Conservation (phyloP, 2,329 filamentous ascomycete species). For the Calonectria hawksworthii region DNA sequence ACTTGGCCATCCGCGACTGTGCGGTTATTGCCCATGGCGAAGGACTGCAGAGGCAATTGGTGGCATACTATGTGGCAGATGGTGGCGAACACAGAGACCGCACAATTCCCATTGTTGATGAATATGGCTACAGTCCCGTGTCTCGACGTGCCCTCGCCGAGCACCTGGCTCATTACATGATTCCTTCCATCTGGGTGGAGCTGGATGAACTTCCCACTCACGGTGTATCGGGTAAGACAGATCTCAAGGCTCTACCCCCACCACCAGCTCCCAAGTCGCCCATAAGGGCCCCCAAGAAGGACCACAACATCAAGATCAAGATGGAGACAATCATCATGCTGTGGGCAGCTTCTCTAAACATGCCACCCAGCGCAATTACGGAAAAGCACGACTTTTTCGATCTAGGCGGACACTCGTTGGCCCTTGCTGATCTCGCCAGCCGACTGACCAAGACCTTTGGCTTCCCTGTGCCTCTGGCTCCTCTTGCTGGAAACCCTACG, state of each 20-base stretch:
- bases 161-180: constrained; percentile 86
- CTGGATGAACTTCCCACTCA: constrained; percentile 80
- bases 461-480: constrained; percentile 78
- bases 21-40: constrained; percentile 82
- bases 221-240: constrained; percentile 83
- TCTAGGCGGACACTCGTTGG: constrained; percentile 82
- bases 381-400: constrained; percentile 85
- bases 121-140: constrained; percentile 78
- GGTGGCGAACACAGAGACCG: constrained; percentile 70
- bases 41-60: constrained; percentile 80
- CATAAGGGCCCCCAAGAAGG: constrained; percentile 55
- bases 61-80: constrained; percentile 83
- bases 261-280: constrained; percentile 68
- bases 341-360: constrained; percentile 79
- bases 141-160: constrained; percentile 75
- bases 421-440: constrained; percentile 82
- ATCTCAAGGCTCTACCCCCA: constrained; percentile 78
- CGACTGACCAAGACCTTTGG: constrained; percentile 78
- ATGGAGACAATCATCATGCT: constrained; percentile 77
- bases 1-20: constrained; percentile 79
- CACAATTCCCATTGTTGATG: constrained; percentile 75
- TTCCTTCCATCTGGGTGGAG: constrained; percentile 83
- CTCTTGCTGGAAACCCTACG: constrained; percentile 79
- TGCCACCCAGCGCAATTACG: constrained; percentile 74
- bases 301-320: constrained; percentile 74